Base-by-base conservation (phyloP, 805 yeast genomes). In the Spathaspora sp. region DNA sequence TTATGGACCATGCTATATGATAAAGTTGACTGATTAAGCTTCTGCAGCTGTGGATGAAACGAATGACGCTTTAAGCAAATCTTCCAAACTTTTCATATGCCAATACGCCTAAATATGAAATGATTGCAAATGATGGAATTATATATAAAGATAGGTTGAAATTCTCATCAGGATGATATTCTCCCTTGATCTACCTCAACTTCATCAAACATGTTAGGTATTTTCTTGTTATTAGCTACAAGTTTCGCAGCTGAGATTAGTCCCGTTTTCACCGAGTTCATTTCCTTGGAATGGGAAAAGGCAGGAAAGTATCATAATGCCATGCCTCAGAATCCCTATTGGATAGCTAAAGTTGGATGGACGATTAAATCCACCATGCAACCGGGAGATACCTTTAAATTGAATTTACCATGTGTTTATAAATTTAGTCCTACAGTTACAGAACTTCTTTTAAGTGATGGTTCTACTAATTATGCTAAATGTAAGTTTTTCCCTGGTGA, bases 341-440 rank as follows among this genome's bases (percentile, higher is more conserved):
- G 62, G 61, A 26, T 44, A 12, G 57, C 57, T 17, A 32, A 48
- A 2, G 28, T 60, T 8, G 16, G 29, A 12, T 60, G 64, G 64
- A 16, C 26, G 7, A 52, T 60, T 39, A 52, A 58, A n/a, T 12
- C 46, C 7, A 26, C 35, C 4, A 51, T 53, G 6, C 18, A 14
- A 1, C 29, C 61, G 0, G 62, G 62, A 35, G 65, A 62, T 44
- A 58, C 60, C 12, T 62, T 62, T 28, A 38, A 49, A 8, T 53
- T 62, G 38, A 32, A 48, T 32, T 45, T 62, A 51, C 65, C 65
- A 1, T 54, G 60, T 47, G 59, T 54, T n/a, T 60, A 46, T 23
- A 58, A 55, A 46, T 55, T 57, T 47, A 53, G 58, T 9, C n/a
- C 52, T n/a, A 31, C 44, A 5, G 42, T 11, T 8, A 5, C 12